Evolutionary conservation across 306 rosid species (phyloP).

Genomic region (Clitoria ternatea): DNA sequence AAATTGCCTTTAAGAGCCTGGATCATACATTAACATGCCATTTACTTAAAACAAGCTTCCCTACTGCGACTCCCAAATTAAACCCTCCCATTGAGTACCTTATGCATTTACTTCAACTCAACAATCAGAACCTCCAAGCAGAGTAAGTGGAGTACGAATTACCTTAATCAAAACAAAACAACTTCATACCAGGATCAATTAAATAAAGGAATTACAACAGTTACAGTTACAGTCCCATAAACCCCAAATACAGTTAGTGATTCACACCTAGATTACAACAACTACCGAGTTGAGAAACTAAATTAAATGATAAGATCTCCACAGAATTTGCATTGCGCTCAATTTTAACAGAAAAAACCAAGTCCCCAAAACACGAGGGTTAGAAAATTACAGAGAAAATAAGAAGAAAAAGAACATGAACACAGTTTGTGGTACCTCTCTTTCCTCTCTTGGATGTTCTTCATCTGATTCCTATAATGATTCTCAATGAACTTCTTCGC

Average conservation of each 20-base stretch:
- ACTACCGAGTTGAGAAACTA: slow-evolving; percentile 25
- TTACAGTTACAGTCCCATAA: neutral
- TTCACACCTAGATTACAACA: slow-evolving; percentile 12
- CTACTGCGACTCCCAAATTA: slow-evolving; percentile 5
- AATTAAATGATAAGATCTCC: slow-evolving; percentile 39
- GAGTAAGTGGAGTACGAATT: neutral
- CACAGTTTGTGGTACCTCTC: slow-evolving; percentile 60
- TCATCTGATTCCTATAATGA: slow-evolving; percentile 96
- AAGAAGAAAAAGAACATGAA: slow-evolving; percentile 4
- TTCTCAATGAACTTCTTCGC: slow-evolving; percentile 97
- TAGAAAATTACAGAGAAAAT: slow-evolving; percentile 16
- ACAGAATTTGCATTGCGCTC: slow-evolving; percentile 29
- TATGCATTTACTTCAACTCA: slow-evolving; percentile 19
- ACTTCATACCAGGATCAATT: neutral
- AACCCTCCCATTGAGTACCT: neutral
- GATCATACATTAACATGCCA: neutral
- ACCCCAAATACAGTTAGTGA: slow-evolving; percentile 5
- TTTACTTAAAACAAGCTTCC: neutral
- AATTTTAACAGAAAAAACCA: neutral
- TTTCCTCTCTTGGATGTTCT: slow-evolving; percentile 89
- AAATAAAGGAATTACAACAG: slow-evolving; percentile 14
- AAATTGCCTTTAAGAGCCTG: neutral
- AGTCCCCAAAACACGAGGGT: slow-evolving; percentile 10
- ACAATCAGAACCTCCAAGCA: slow-evolving; percentile 18
- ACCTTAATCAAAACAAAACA: slow-evolving; percentile 7